phyloP scores from a whole-genome alignment of 169 alveolate species.

The Ichthyophthirius multifiliis region DNA sequence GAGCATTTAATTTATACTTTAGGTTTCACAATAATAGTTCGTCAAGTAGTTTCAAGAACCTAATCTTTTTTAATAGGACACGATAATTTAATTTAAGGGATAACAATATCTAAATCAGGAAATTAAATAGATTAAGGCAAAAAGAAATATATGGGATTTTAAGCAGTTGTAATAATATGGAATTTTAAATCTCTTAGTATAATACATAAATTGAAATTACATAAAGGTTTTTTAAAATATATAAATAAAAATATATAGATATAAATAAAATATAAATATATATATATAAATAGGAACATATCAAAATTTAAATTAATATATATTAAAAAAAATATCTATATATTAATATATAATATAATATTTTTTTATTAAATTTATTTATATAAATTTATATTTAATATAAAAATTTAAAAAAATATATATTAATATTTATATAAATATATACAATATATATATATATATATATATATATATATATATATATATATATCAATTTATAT shows the following conservation, averaged over 20 bases:
- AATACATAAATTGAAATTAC: slow-evolving; percentile 80
- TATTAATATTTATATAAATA: no score
- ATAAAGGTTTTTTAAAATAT: slow-evolving; percentile 60
- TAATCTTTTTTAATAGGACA: slow-evolving; percentile 90
- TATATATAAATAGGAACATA: no score
- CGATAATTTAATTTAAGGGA: slow-evolving; percentile 77
- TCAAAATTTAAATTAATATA: no score
- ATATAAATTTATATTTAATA: no score
- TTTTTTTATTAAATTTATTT: no score
- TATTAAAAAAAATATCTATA: no score
- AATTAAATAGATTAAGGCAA: slow-evolving; percentile 90
- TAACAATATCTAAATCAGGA: slow-evolving; percentile 83
- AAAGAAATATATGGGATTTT: slow-evolving; percentile 89
- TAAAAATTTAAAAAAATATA: no score
- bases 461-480: no score
- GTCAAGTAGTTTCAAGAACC: slow-evolving; percentile 83
- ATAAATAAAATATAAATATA: slow-evolving; percentile 15
- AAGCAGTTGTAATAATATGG: slow-evolving; percentile 91
- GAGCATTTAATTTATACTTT: slow-evolving; percentile 87
- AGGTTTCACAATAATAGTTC: slow-evolving; percentile 85
- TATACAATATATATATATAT: no score
- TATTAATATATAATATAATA: no score
- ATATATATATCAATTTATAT: no score
- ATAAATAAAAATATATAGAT: slow-evolving; percentile 8
- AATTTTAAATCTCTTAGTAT: slow-evolving; percentile 73